phyloP scores from a whole-genome alignment of 345 rosid species.

The Aegle marmelos region DNA sequence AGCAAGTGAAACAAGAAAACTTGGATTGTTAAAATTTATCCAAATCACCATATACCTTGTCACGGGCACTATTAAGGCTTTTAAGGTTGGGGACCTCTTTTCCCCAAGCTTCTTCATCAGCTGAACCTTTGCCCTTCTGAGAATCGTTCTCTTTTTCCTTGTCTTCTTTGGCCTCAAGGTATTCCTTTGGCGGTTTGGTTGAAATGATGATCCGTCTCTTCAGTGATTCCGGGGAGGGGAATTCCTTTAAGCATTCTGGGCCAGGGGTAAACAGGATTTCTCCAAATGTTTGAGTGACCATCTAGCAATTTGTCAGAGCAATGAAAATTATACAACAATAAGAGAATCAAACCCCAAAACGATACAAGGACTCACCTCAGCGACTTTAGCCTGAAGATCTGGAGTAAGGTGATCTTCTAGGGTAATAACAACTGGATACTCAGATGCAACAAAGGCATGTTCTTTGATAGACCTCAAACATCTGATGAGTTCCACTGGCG shows the following conservation, averaged over 20 bases:
- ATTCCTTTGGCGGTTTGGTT: conserved; percentile 94
- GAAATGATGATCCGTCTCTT: conserved; percentile 75
- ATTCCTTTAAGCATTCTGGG: conserved; percentile 70
- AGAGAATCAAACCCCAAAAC: conserved; percentile 4
- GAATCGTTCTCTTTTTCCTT: conserved; percentile 39
- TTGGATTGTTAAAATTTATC: not conserved
- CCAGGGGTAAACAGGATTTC: conserved; percentile 77
- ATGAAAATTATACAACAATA: conserved; percentile 13
- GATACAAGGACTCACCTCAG: conserved; percentile 47
- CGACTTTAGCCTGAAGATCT: conserved; percentile 83
- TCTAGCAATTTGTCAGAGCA: conserved; percentile 43
- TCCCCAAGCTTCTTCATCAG: conserved; percentile 78
- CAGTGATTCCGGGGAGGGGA: conserved; percentile 72
- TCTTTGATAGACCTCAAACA: conserved; percentile 75
- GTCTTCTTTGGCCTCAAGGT: conserved; percentile 45
- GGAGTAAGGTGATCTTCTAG: conserved; percentile 95
- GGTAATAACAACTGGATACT: conserved; percentile 86
- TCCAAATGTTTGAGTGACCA: conserved; percentile 75
- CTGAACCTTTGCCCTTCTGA: conserved; percentile 39
- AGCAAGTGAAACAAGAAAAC: conserved; percentile 12
- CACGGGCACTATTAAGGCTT: conserved; percentile 14
- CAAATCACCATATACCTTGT: conserved; percentile 37
- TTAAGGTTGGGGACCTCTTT: conserved; percentile 58
- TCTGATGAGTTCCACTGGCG: conserved; percentile 71
- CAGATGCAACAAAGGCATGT: conserved; percentile 73